Conservation (phyloP, 441 rosid genomes). For the Raphanus hybrid region DNA sequence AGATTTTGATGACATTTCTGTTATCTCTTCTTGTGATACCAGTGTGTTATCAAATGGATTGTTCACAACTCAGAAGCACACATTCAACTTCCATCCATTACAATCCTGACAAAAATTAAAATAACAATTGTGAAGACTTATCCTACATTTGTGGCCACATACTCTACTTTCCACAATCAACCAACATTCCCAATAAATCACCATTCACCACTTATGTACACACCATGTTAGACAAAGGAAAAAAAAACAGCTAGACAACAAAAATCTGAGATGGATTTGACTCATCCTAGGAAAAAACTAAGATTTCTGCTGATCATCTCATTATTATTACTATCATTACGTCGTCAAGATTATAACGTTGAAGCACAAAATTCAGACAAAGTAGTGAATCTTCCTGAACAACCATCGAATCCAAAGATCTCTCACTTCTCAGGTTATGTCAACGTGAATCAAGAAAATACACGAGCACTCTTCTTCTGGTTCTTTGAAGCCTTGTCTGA, state of each 20-base stretch:
- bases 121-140: slow-evolving; percentile 19
- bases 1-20: background rate
- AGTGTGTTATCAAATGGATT: slow-evolving; percentile 10
- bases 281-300: slow-evolving; percentile 2
- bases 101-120: slow-evolving; percentile 11
- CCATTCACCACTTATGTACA: slow-evolving; percentile 20
- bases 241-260: slow-evolving; percentile 17
- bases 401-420: slow-evolving; percentile 49
- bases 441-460: slow-evolving; percentile 55
- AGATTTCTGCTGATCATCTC: slow-evolving; percentile 20
- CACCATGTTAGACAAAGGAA: slow-evolving; percentile 2
- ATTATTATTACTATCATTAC: slow-evolving; percentile 20
- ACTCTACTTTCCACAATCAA: slow-evolving; percentile 27
- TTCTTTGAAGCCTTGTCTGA: slow-evolving; percentile 64
- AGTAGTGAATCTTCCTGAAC: slow-evolving; percentile 56
- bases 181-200: slow-evolving; percentile 25
- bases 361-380: slow-evolving; percentile 50
- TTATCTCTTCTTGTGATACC: background rate
- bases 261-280: slow-evolving; percentile 24
- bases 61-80: slow-evolving; percentile 28
- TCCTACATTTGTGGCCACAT: slow-evolving; percentile 39
- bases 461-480: slow-evolving; percentile 70
- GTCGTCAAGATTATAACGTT: slow-evolving; percentile 25
- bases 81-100: slow-evolving; percentile 30
- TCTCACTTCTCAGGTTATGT: slow-evolving; percentile 68